These are phyloP conservation scores for Coemansia sp. DNA, from an alignment of 192 early-diverging fungal species.

Conservation along the genomic window DNA sequence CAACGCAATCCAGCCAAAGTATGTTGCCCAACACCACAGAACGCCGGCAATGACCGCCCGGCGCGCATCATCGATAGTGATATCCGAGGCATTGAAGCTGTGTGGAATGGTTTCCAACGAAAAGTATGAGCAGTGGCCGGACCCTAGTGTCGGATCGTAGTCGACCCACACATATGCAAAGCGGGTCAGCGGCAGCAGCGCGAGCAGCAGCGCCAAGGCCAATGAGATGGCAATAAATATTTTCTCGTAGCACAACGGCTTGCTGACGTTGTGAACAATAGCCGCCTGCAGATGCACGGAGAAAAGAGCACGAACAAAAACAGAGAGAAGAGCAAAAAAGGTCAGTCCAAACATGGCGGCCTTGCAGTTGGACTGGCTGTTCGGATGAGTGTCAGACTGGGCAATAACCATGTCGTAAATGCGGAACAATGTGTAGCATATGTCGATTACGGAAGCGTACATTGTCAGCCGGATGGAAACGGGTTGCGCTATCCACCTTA, in stretches of 20 bases:
- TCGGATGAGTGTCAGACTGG: constrained; percentile 16
- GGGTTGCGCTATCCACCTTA: constrained; percentile 15
- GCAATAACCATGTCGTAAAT: constrained; percentile 25
- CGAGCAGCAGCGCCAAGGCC: constrained; percentile 12
- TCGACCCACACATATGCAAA: constrained; percentile 30
- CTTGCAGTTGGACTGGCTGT: constrained; percentile 32
- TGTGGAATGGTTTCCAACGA: constrained; percentile 22
- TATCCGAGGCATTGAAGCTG: not conserved
- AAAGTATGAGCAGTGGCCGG: constrained; percentile 42
- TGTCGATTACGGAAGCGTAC: constrained; percentile 19
- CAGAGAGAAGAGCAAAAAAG: constrained; percentile 27
- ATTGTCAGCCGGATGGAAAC: constrained; percentile 22
- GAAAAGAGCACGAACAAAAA: constrained; percentile 26
- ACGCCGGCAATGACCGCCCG: constrained; percentile 19
- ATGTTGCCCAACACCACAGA: constrained; percentile 31
- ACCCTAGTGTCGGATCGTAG: constrained; percentile 28
- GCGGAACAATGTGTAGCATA: constrained; percentile 13
- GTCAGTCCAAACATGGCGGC: constrained; percentile 39
- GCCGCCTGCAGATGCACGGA: constrained; percentile 24
- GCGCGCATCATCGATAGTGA: constrained; percentile 3
- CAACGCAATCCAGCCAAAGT: constrained; percentile 34
- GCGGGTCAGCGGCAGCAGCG: constrained; percentile 19
- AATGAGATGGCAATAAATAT: constrained; percentile 17
- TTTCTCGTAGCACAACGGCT: constrained; percentile 17
- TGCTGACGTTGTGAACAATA: constrained; percentile 10